A percentile compares a stretch with the other conserved stretches of the same genome.
Evolutionary conservation across 192 early-diverging fungal genomes (phyloP).

Genomic region (Coemansia interrupta): DNA sequence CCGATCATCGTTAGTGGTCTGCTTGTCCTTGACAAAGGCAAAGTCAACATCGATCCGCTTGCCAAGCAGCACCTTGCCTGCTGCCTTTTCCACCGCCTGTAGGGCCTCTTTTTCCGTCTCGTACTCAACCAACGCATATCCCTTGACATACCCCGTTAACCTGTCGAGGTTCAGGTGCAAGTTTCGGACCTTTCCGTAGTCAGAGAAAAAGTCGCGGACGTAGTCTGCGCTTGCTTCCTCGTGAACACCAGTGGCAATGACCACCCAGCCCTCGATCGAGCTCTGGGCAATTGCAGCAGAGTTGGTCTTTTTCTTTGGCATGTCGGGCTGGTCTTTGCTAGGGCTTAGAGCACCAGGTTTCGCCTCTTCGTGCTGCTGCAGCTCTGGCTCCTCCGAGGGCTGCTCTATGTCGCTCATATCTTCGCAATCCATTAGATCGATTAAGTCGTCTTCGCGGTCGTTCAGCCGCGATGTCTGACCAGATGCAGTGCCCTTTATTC

Average conservation of each 20-base stretch:
- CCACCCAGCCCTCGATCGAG: slow-evolving; percentile 92
- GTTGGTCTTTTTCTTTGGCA: neutral
- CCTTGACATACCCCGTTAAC: slow-evolving; percentile 94
- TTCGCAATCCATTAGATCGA: no score
- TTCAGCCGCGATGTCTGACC: no score
- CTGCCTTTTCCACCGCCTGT: slow-evolving; percentile 67
- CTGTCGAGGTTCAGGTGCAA: slow-evolving; percentile 91
- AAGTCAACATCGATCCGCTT: slow-evolving; percentile 74
- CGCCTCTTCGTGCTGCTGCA: neutral
- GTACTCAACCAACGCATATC: slow-evolving; percentile 91
- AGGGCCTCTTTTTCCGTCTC: slow-evolving; percentile 74
- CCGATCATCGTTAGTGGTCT: neutral
- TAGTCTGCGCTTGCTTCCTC: slow-evolving; percentile 94
- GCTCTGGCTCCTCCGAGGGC: no score
- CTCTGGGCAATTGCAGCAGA: slow-evolving; percentile 18
- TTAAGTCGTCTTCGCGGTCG: no score
- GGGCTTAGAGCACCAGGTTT: no score
- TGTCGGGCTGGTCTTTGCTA: no score
- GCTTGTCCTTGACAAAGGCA: slow-evolving; percentile 70
- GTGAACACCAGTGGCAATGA: slow-evolving; percentile 88
- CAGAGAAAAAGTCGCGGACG: slow-evolving; percentile 78
- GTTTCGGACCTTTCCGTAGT: slow-evolving; percentile 88
- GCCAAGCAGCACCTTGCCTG: slow-evolving; percentile 72
- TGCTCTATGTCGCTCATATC: no score
- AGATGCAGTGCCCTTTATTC: no score